Base-by-base conservation (phyloP, 1,284 basidiomycete genomes). In the Ceratobasidium papillatum region DNA sequence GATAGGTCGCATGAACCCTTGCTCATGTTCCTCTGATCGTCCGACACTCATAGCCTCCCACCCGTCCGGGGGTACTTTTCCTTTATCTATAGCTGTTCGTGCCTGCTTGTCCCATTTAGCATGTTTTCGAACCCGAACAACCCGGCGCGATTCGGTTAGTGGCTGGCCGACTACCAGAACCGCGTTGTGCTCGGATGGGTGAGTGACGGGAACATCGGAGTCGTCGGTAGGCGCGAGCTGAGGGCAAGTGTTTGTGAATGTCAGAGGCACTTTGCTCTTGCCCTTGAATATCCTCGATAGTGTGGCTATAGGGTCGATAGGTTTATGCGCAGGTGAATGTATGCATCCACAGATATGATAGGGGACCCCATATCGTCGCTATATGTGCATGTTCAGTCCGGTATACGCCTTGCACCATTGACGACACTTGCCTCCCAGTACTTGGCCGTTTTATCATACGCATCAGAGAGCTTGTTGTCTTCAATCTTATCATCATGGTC, bases 401-500 rank as follows among this genome's bases (percentile, higher is more conserved):
- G 64, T 3, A 17, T 25, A 63, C 3, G 54, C 34, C 25, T 5
- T 38, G n/a, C 25, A 11, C 34, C n/a, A 17, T 51, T 19, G 38
- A 45, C 3, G 36, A 12, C 22, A 51, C 69, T 34, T 45, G 77
- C 78, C 76, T 76, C 62, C 80, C 80, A 81, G 0, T 77, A 75
- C 11, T 68, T 62, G 0, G 80, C 80, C 0, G 80, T 81, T 22
- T 75, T 62, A 56, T 81, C 79, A 62, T 79, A 81, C 1, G 76
- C 77, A 34, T 64, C 77, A 5, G 78, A 76, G 2, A 81, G 76
- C 4, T 77, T 72, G 7, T 56, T 75, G 30, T 80, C 79, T 61
- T 78, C 79, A 14, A 81, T 78, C 63, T 78, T 79, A 68, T 81
- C 80, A 63, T 81, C 79, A 76, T 81, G 80, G 54, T 80, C 78